A percentile compares a stretch with the other conserved stretches of the same genome.
These are phyloP conservation scores for Barnettozyma wickerhamii DNA, from an alignment of 805 yeast species.

Conservation along the genomic window DNA sequence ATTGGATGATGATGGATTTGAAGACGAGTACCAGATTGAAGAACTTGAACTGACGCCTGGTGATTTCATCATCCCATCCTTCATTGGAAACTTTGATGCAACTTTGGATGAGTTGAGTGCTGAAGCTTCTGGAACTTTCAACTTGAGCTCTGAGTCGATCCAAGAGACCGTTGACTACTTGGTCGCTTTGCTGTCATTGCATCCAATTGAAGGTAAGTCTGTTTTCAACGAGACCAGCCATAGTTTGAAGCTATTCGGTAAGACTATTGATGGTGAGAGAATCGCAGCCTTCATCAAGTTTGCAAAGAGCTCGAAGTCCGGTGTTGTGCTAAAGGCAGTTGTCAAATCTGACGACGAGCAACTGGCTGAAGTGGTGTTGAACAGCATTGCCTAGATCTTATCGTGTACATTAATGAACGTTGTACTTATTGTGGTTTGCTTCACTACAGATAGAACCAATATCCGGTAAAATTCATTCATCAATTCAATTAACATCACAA, in stretches of 20 bases:
- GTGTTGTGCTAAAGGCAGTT: constrained; percentile 41
- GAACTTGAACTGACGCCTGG: constrained; percentile 71
- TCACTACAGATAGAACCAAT: no score
- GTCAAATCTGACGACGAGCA: constrained; percentile 40
- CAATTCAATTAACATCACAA: no score
- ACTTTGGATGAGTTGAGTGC: constrained; percentile 67
- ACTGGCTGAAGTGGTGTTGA: constrained; percentile 47
- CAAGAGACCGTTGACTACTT: constrained; percentile 57
- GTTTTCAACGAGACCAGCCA: constrained; percentile 53
- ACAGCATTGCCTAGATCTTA: constrained; percentile 34
- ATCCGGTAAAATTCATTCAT: no score
- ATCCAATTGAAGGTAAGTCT: constrained; percentile 67
- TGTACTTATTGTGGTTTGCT: no score
- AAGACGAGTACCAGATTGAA: constrained; percentile 91
- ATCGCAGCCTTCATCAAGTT: constrained; percentile 39
- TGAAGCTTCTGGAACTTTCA: constrained; percentile 64
- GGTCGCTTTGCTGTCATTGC: constrained; percentile 49
- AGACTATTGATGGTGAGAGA: constrained; percentile 46
- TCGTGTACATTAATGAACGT: constrained; percentile 2
- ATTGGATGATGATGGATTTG: constrained; percentile 72
- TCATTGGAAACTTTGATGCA: constrained; percentile 68
- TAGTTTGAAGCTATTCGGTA: constrained; percentile 77
- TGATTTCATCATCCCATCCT: constrained; percentile 76
- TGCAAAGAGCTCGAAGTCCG: constrained; percentile 37
- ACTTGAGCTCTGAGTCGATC: constrained; percentile 45